Base-by-base conservation (phyloP, 768 basidiomycete species). In the Hebeloma cylindrosporum region DNA sequence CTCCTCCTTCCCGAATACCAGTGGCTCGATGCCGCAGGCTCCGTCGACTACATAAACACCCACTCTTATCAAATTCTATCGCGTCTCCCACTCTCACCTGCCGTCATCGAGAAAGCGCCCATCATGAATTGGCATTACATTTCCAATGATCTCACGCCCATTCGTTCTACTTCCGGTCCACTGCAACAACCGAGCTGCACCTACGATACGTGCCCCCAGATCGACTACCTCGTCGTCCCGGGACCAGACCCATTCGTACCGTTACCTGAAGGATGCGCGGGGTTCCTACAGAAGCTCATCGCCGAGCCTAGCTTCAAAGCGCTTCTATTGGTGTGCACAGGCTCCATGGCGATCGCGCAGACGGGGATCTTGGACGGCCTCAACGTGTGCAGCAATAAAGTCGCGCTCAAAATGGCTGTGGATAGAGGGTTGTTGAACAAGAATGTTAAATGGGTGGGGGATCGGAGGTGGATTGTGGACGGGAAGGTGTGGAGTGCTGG, bases 401-500 rank as follows among this genome's bases (percentile, higher is more conserved):
- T 21, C 9, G 51, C 25, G 0, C 14, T 64, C 20, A 42, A 47
- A 21, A 27, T 14, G 3, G 7, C 54, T 0, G 51, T 51, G 2
- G 14, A 46, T 18, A 26, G 25, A 4, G 57, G 56, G 2, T 1
- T 22, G 16, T 31, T 59, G 29, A 28, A 56, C 34, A 53, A 48
- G 38, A 59, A 58, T 3, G 60, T 63, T 21, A 52, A 57, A 14
- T 63, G 61, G 61, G 43, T 63, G 0, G 55, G 54, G 1, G 58
- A 63, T 28, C 48, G 40, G 42, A 43, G 62, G 8, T 63, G 59
- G 54, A 35, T 52, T 4, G 38, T 52, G 8, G 62, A 63, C 36
- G 55, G 62, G 22, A 61, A 60, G 50, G 32, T 63, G 1, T 63
- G 62, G 62, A 63, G 60, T 21, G 50, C 55, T 1, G 60, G 56